Base-by-base conservation (phyloP, 257 asterid genomes). In the Mitragyna speciosa region DNA sequence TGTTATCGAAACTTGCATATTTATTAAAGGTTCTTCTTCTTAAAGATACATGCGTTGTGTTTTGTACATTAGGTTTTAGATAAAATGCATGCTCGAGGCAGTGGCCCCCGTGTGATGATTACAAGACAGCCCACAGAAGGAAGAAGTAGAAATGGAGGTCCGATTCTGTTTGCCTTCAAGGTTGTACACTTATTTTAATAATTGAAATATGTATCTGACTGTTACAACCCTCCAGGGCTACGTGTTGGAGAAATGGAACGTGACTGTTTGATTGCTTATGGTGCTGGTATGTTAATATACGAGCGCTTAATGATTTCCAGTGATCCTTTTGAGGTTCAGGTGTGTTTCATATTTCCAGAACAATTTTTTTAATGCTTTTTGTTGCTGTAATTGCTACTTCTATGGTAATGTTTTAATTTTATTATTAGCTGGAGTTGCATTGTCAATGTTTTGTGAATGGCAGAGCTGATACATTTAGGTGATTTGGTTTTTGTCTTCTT, bases 171-270 rank as follows among this genome's bases (percentile, higher is more conserved):
- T 28, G 58, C 10, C 33, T 65, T 19, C 30, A 48, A n/a, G 74
- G 49, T 12, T 43, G 41, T 67, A 56, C 19, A 30, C 45, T 79
- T 31, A 70, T 76, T 48, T 19, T 69, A 16, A 47, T 67, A 63
- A 36, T 28, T 41, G 36, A 47, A 52, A 61, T 54, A 72, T 80
- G 56, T 76, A 75, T 74, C 80, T 84, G 64, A 83, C 15, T 79
- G 41, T 82, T 48, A 39, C 36, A 77, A 77, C 73, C 82, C 54
- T 86, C 65, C 90, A 92, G 98, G 99, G 72, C 84, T 95, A 48
- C 92, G 98, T 15, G 97, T 95, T 76, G 99, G 99, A 82, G 99
- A 95, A 83, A 95, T 95, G 99, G 99, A 95, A 85, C 98, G 99
- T 64, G 99, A 95, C 83, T 95, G 99, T 82, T 90, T 95, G 83